Evolutionary conservation across 768 basidiomycete genomes (phyloP), one percentile per base, ranked within the genome.

Genomic region (Lactarius hatsudake): DNA sequence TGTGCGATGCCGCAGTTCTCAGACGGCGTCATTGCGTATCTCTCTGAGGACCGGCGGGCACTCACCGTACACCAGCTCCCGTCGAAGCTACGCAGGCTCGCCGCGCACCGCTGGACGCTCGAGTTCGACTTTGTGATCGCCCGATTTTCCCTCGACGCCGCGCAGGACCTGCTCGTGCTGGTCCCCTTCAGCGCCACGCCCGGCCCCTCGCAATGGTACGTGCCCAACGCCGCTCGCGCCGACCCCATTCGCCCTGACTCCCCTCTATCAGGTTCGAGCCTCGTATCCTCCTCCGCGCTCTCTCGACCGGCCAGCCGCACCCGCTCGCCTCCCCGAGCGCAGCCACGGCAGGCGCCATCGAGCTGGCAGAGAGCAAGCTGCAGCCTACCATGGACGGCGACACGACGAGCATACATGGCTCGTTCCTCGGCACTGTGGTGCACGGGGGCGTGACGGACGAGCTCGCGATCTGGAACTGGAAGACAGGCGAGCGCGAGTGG

Each of bases 381-480:
- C 62, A 45, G 32, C 55, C 62, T 8, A 23, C 3, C 40, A 43
- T 57, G 55, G 62, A 57, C 2, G 13, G n/a, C 26, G 62, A 63
- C 17, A 56, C 62, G 53, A 63, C 62, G 62, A 56, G 34, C 30
- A 63, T 56, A 32, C 32, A 9, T 8, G 34, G 55, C 32, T 12
- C 38, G 17, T 38, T 56, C 62, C 54, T 63, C 53, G 62, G 54
- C 20, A 48, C 62, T 1, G 38, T 56, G 7, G 53, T 48, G 8
- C 23, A 20, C 26, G 58, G 38, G n/a, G 58, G 62, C 18, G 4
- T 55, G 2, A 15, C 10, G 4, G 54, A 56, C 53, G 26, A 23
- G 26, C 40, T 63, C 40, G 30, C 36, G 12, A 63, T 63, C 28
- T 63, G 54, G 62, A 63, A 63, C 62, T 63, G 62, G 54, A 63